A percentile compares a stretch with the other conserved stretches of the same genome.
phyloP scores from a whole-genome alignment of 2,329 filamentous ascomycete species.

The Fusarium nurragi region DNA sequence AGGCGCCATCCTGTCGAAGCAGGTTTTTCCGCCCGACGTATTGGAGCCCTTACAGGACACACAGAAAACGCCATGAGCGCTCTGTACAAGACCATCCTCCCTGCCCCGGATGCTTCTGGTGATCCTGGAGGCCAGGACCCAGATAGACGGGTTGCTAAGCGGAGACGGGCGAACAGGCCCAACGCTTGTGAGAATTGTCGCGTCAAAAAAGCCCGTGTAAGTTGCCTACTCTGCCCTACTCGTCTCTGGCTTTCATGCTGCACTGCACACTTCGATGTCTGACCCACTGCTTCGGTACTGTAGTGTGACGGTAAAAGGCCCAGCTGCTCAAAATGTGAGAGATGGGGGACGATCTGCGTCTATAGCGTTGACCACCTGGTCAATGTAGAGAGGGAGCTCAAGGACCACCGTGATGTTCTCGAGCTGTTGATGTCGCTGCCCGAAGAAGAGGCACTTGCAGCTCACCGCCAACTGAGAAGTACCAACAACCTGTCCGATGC shows the following conservation, averaged over 20 bases:
- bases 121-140: conserved; percentile 7
- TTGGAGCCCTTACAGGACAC: conserved; percentile 1
- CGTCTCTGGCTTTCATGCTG: no score
- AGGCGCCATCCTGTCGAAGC: neutral
- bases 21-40: neutral
- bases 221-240: neutral
- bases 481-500: conserved; percentile 3
- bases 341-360: conserved; percentile 15
- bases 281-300: conserved; percentile 9
- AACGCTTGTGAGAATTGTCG: conserved; percentile 32
- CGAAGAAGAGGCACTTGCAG: conserved; percentile 8
- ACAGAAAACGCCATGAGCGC: conserved; percentile 1
- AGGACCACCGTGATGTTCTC: conserved; percentile 24
- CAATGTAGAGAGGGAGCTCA: conserved; percentile 24
- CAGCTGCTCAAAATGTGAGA: conserved; percentile 22
- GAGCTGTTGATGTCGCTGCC: conserved; percentile 17
- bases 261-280: neutral
- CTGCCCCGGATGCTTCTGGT: conserved; percentile 4
- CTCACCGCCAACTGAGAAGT: conserved; percentile 6
- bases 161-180: conserved; percentile 22
- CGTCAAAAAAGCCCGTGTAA: conserved; percentile 30
- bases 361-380: conserved; percentile 22
- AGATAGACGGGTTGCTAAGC: conserved; percentile 9
- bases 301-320: conserved; percentile 27
- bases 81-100: conserved; percentile 12